These are phyloP conservation scores for Candida pseudofarinosa DNA, from an alignment of 805 yeast species.

Conservation along the genomic window DNA sequence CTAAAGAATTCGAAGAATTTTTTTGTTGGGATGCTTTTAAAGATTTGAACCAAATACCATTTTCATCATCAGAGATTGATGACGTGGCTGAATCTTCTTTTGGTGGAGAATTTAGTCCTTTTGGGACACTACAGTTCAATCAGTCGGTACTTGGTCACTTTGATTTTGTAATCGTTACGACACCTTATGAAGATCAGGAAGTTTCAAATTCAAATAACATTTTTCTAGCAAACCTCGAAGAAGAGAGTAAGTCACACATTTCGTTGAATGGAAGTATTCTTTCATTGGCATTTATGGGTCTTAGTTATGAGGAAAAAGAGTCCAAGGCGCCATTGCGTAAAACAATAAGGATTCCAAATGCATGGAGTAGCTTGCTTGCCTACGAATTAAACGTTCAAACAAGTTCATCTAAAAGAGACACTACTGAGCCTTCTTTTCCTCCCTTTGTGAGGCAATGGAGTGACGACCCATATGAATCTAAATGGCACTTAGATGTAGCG, in stretches of 20 bases:
- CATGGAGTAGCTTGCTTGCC: conserved; percentile 60
- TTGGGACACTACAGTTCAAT: conserved; percentile 43
- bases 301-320: conserved; percentile 6
- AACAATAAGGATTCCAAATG: conserved; percentile 45
- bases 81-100: conserved; percentile 50
- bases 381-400: conserved; percentile 34
- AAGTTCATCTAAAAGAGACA: conserved; percentile 5
- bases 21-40: conserved; percentile 45
- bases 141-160: conserved; percentile 36
- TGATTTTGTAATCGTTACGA: conserved; percentile 51
- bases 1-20: conserved; percentile 31
- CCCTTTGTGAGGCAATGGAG: conserved; percentile 70
- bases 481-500: conserved; percentile 64
- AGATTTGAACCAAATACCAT: conserved; percentile 45
- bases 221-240: conserved; percentile 33
- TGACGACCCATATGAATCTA: conserved; percentile 64
- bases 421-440: conserved; percentile 31
- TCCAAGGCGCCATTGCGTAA: conserved; percentile 38
- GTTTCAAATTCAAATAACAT: conserved; percentile 21
- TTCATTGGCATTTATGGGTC: conserved; percentile 10
- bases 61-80: conserved; percentile 35
- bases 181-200: conserved; percentile 7
- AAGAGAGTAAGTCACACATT: conserved; percentile 16
- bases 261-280: conserved; percentile 24
- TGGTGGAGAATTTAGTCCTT: conserved; percentile 49